Evolutionary conservation across 192 early-diverging fungal species (phyloP), one percentile per base, ranked within the genome.

Genomic region (Backusella australiensis): DNA sequence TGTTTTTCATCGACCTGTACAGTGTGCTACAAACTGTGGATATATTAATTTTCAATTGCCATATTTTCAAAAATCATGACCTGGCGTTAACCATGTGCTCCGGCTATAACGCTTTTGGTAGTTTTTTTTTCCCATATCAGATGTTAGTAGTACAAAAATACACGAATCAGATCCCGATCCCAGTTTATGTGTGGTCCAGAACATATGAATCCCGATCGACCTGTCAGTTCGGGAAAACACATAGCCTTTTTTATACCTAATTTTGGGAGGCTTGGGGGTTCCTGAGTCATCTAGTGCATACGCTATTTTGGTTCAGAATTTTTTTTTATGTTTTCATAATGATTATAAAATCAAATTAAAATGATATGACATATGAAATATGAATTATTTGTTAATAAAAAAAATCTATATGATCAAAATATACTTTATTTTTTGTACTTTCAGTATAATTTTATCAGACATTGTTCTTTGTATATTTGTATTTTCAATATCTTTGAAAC

Each of bases 211-310:
- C 23, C 53, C 53, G 53, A 26, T 59, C 23, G n/a, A 63, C 23
- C 56, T 63, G 56, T 63, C 56, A 63, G 23, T 63, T 63, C 56
- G 56, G 56, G 56, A 63, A 63, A 63, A 29, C 56, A 14, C 56
- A 63, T 63, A 63, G 23, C 56, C 56, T 23, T 63, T 39, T 49
- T 49, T 49, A 49, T n/a, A 49, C 6, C 46, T n/a, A 19, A 49
- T 59, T 63, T 63, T 63, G 23, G 53, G 23, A 63, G 56, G 12
- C 56, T 29, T 63, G 26, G 23, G 56, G 19, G 56, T 63, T 63
- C 56, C 56, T 63, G 56, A 63, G 56, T 63, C 23, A 63, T 63
- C 23, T 63, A 23, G 56, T 63, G 56, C 26, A 26, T 63, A 9
- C 23, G 12, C 56, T 63, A 63, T 63, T 63, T 63, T 63, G 56